A percentile compares a stretch with the other conserved stretches of the same genome.
These are phyloP conservation scores for Beauveria asiatica DNA, from an alignment of 2,329 filamentous ascomycete genomes.

Conservation along the genomic window DNA sequence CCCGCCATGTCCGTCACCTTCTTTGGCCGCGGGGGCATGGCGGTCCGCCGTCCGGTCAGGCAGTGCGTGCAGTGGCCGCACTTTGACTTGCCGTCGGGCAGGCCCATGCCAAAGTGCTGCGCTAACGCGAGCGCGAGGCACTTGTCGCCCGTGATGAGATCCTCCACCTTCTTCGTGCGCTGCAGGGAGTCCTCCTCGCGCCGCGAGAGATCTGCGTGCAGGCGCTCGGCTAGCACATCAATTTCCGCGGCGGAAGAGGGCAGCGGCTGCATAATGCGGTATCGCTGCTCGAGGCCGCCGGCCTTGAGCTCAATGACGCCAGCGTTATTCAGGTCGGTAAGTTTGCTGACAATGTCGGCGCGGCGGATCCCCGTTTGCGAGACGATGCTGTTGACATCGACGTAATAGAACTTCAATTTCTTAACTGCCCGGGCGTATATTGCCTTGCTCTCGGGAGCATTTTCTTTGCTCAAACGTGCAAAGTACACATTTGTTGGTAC, in stretches of 20 bases:
- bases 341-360: conserved; percentile 40
- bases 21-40: conserved; percentile 29
- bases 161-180: conserved; percentile 40
- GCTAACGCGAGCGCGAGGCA: conserved; percentile 48
- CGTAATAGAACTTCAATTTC: conserved; percentile 30
- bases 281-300: conserved; percentile 44
- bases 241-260: conserved; percentile 35
- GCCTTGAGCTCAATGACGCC: conserved; percentile 42
- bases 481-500: conserved; percentile 27
- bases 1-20: conserved; percentile 29
- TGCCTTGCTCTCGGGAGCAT: conserved; percentile 32
- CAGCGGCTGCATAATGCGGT: conserved; percentile 38
- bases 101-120: conserved; percentile 47
- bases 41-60: conserved; percentile 24
- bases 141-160: conserved; percentile 41
- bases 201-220: conserved; percentile 41
- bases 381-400: conserved; percentile 40
- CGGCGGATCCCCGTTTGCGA: conserved; percentile 27
- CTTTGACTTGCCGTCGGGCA: conserved; percentile 31
- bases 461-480: conserved; percentile 25
- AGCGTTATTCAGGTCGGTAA: conserved; percentile 44
- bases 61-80: conserved; percentile 47
- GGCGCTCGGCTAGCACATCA: conserved; percentile 33
- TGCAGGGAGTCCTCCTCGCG: conserved; percentile 44
- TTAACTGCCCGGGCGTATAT: conserved; percentile 34